Base-by-base conservation (phyloP, 495 filamentous ascomycete genomes). In the Talaromyces stipitatus region DNA sequence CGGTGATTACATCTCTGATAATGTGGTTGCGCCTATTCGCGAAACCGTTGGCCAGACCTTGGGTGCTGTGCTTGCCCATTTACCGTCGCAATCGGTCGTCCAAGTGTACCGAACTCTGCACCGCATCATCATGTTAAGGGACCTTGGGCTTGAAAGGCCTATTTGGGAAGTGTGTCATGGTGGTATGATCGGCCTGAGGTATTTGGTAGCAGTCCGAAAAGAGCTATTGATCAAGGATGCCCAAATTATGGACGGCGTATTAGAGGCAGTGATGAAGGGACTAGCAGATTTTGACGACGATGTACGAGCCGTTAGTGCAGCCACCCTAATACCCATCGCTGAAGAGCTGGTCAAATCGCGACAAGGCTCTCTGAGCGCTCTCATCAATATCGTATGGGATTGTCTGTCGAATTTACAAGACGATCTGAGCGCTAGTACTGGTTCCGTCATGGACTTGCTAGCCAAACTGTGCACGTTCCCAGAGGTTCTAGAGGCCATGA, bases 21-120 rank as follows among this genome's bases (percentile, higher is more conserved):
- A 89, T 55, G 95, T 94, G 4, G 90, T 98, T 33, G 94, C 94
- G 2, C 94, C 94, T 1, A 96, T 98, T 58, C 80, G 94, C 59
- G 94, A 98, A 72, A 96, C 94, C 0, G 89, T 95, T 23, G 95
- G 94, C n/a, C 94, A 98, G 70, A 91, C 91, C 2, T 76, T 98
- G 22, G 95, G 92, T 63, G 87, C 92, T 10, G 81, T 96, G 33
- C 76, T 98, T 45, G 86, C 86, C 54, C 87, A 96, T 69, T 72
- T 96, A 16, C 81, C 89, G 11, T 74, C 85, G 0, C 68, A 74
- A 28, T 89, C 89, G 26, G 92, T 97, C 48, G 81, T 90, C 58
- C 77, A 82, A 41, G 86, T 92, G 45, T 96, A 96, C 61, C 79
- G 77, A 20, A 83, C 91, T 43, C 77, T 98, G 14, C 86, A 91